Evolutionary conservation across 345 rosid species (phyloP).

Genomic region (Melaleuca alternifolia): DNA sequence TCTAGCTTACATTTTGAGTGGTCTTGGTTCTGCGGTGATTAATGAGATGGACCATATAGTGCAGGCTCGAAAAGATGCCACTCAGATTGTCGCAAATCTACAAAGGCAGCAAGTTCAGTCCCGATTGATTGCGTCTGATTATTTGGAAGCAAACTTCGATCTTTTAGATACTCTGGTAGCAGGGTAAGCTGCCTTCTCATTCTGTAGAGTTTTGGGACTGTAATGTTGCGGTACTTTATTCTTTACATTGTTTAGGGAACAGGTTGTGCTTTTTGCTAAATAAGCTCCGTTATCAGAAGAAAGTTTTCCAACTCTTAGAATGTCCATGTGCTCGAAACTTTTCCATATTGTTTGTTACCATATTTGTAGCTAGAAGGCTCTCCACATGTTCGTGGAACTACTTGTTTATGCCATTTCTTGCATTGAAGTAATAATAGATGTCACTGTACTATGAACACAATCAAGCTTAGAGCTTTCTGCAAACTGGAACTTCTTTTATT

Average conservation of each 20-base stretch:
- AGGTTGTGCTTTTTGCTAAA: neutral
- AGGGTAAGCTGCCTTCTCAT: slow-evolving; percentile 38
- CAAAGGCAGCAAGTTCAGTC: slow-evolving; percentile 94
- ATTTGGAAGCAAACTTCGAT: slow-evolving; percentile 74
- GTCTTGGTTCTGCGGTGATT: neutral
- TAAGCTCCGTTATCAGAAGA: neutral
- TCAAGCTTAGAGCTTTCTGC: neutral
- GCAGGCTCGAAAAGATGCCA: slow-evolving; percentile 95
- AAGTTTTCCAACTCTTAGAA: neutral
- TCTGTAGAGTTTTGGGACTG: neutral
- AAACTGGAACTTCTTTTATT: neutral
- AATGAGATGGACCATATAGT: neutral
- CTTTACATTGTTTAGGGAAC: neutral
- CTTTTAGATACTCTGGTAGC: slow-evolving; percentile 67
- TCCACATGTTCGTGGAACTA: neutral
- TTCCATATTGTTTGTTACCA: neutral
- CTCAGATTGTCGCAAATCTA: slow-evolving; percentile 94
- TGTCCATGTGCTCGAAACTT: neutral
- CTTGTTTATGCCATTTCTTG: neutral
- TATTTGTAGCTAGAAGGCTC: neutral
- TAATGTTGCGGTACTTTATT: neutral
- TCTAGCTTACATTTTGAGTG: neutral
- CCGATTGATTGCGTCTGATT: slow-evolving; percentile 85
- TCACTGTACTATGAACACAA: neutral
- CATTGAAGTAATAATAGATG: neutral